phyloP scores from a whole-genome alignment of 169 alveolate genomes.

The Perkinsus olseni region DNA sequence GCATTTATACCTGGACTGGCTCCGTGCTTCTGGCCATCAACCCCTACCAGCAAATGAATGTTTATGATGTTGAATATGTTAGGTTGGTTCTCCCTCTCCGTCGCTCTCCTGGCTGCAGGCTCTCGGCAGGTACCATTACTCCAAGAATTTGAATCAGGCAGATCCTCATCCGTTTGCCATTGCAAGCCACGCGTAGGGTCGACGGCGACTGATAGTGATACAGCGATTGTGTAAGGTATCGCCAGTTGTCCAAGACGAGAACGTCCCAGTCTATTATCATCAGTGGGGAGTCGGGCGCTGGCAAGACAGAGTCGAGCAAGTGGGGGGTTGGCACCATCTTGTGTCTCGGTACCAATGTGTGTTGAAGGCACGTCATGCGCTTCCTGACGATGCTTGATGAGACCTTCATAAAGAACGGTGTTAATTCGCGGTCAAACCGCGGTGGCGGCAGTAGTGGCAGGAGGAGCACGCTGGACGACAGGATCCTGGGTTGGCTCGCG shows the following conservation, averaged over 20 bases:
- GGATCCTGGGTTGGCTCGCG: neutral
- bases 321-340: neutral
- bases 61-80: constrained; percentile 20
- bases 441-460: neutral
- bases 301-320: constrained; percentile 99
- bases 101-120: neutral
- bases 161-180: constrained; percentile 45
- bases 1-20: constrained; percentile 88
- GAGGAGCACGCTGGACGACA: neutral
- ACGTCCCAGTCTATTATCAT: constrained; percentile 89
- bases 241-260: constrained; percentile 9
- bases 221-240: no score
- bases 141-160: neutral
- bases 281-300: constrained; percentile 99
- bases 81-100: neutral
- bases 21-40: constrained; percentile 91
- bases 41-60: constrained; percentile 67
- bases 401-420: neutral
- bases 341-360: no score
- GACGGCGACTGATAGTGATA: no score
- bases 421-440: neutral
- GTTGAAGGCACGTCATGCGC: neutral
- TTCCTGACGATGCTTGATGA: neutral
- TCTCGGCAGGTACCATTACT: neutral
- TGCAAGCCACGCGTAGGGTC: constrained; percentile 30